Conservation (phyloP, 1,139 yeast species). For the Taiozyma onychis region DNA sequence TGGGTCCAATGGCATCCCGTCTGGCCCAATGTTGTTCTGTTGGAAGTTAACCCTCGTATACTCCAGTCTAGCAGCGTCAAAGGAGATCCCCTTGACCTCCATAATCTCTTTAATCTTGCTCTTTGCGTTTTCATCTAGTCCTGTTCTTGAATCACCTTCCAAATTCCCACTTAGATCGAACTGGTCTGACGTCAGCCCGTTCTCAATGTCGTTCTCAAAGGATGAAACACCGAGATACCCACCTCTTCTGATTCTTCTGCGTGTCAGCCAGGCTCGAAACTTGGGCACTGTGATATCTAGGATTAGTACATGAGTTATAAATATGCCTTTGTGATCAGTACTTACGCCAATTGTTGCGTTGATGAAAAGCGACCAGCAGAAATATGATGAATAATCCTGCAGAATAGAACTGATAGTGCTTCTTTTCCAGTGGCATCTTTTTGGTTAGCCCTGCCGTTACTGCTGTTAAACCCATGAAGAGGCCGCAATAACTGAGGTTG, state of each 20-base stretch:
- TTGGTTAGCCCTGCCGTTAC: too few species aligned
- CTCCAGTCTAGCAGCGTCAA: slow-evolving; percentile 65
- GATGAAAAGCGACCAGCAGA: not conserved
- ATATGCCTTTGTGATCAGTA: not conserved
- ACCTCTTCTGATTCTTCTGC: slow-evolving; percentile 15
- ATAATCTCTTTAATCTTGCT: slow-evolving; percentile 47
- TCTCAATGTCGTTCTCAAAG: slow-evolving; percentile 55
- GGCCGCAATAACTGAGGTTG: too few species aligned
- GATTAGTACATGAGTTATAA: not conserved
- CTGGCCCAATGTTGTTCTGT: slow-evolving; percentile 49
- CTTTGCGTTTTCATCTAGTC: slow-evolving; percentile 54
- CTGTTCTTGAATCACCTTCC: slow-evolving; percentile 50
- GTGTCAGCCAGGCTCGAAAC: slow-evolving; percentile 15
- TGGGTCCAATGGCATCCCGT: slow-evolving; percentile 46
- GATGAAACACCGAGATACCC: slow-evolving; percentile 25
- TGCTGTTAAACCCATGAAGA: too few species aligned
- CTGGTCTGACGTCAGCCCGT: slow-evolving; percentile 57
- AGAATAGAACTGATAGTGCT: not conserved
- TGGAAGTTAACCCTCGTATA: slow-evolving; percentile 44
- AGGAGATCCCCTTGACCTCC: slow-evolving; percentile 43
- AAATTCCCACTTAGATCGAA: slow-evolving; percentile 51
- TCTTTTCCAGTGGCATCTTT: not conserved
- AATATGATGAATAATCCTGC: not conserved
- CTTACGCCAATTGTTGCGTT: not conserved
- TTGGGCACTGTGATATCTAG: slow-evolving; percentile 12